Conservation (phyloP, 495 filamentous ascomycete species). For the Geopyxis carbonaria region DNA sequence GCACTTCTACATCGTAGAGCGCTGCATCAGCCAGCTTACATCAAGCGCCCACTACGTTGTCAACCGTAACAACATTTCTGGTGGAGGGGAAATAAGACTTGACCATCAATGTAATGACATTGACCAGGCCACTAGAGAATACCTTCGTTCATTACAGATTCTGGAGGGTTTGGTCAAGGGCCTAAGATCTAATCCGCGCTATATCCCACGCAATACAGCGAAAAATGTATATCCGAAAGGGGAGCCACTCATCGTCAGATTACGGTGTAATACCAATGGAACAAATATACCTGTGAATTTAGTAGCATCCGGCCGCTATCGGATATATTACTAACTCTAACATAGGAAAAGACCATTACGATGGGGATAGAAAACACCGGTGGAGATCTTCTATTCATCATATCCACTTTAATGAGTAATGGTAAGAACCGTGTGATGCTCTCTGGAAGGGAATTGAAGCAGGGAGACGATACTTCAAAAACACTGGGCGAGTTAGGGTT, state of each 20-base stretch:
- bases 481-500: conserved; percentile 21
- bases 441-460: conserved; percentile 19
- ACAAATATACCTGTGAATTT: too few species aligned
- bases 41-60: conserved; percentile 35
- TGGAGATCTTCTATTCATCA: conserved; percentile 22
- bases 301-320: too few species aligned
- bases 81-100: conserved; percentile 27
- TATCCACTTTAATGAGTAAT: conserved; percentile 9
- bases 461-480: conserved; percentile 17
- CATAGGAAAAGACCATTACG: conserved; percentile 18
- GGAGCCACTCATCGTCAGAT: not conserved
- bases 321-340: conserved; percentile 6
- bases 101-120: conserved; percentile 24
- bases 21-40: conserved; percentile 60
- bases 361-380: conserved; percentile 23
- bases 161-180: conserved; percentile 41
- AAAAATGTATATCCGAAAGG: not conserved
- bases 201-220: conserved; percentile 19
- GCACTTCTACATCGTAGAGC: conserved; percentile 60
- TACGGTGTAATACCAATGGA: too few species aligned
- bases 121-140: conserved; percentile 6
- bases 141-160: conserved; percentile 27
- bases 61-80: conserved; percentile 24
- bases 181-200: conserved; percentile 36
- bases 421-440: conserved; percentile 10